Percentiles rank a stretch among this genome's conserved stretches.
phyloP scores from a whole-genome alignment of 2,329 filamentous ascomycete genomes.

The Cryoendolithus antarcticus region DNA sequence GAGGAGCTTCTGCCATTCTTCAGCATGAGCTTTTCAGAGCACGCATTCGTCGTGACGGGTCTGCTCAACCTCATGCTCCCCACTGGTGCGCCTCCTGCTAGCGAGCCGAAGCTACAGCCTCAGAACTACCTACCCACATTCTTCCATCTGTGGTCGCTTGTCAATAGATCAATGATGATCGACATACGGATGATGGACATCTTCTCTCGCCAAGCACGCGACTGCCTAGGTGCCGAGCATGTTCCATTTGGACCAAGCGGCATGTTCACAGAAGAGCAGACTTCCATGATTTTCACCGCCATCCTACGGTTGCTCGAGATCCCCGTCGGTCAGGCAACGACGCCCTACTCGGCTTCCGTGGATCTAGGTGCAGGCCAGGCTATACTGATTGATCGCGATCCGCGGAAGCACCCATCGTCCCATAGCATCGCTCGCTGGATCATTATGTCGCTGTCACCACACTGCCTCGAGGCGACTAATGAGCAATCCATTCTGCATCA shows the following conservation, averaged over 20 bases:
- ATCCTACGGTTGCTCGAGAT: slow-evolving; percentile 85
- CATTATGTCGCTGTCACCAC: slow-evolving; percentile 80
- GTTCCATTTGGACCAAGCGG: slow-evolving; percentile 76
- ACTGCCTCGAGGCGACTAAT: slow-evolving; percentile 61
- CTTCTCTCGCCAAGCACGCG: slow-evolving; percentile 73
- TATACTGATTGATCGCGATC: slow-evolving; percentile 79
- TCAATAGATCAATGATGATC: slow-evolving; percentile 77
- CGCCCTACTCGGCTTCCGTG: slow-evolving; percentile 69
- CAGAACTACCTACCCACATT: slow-evolving; percentile 83
- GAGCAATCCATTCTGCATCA: slow-evolving; percentile 60
- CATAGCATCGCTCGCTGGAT: slow-evolving; percentile 92
- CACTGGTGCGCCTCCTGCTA: slow-evolving; percentile 62
- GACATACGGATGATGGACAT: slow-evolving; percentile 84
- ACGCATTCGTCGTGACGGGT: slow-evolving; percentile 81
- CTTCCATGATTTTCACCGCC: slow-evolving; percentile 83
- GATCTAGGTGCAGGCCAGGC: slow-evolving; percentile 76
- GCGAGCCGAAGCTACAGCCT: slow-evolving; percentile 65
- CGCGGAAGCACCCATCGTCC: slow-evolving; percentile 79
- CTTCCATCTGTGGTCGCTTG: slow-evolving; percentile 91
- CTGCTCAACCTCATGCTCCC: slow-evolving; percentile 79
- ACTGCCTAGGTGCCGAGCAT: slow-evolving; percentile 62
- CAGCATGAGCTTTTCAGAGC: slow-evolving; percentile 82
- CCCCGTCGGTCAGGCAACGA: slow-evolving; percentile 88
- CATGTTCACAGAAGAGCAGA: slow-evolving; percentile 86
- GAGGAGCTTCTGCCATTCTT: slow-evolving; percentile 51